These are phyloP conservation scores for Diaporthe sp. DNA, from an alignment of 2,329 filamentous ascomycete species.

Conservation along the genomic window DNA sequence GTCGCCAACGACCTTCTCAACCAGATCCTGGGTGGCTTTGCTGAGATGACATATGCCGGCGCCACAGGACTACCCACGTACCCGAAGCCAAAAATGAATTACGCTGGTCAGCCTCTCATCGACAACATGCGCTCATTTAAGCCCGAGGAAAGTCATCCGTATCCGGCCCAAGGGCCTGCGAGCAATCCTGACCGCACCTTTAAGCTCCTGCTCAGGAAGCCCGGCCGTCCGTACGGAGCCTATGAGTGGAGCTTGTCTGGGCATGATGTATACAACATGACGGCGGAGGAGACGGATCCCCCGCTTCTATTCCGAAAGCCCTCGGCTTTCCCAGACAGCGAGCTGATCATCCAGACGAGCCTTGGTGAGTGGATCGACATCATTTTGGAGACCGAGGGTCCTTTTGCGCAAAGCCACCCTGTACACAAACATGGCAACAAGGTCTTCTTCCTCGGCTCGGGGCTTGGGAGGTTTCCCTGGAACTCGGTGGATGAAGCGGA, in stretches of 20 bases:
- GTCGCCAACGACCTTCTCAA: not conserved
- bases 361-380: slow-evolving; percentile 15
- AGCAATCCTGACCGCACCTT: slow-evolving; percentile 1
- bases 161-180: not conserved
- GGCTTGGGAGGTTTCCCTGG: slow-evolving; percentile 14
- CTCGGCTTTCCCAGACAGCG: not conserved
- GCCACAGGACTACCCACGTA: not conserved
- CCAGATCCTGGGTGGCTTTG: slow-evolving; percentile 1
- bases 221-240: slow-evolving; percentile 10
- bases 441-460: not conserved
- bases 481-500: slow-evolving; percentile 1
- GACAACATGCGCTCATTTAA: not conserved
- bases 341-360: slow-evolving; percentile 9
- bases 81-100: slow-evolving; percentile 1
- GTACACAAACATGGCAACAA: slow-evolving; percentile 16
- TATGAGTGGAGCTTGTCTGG: slow-evolving; percentile 9
- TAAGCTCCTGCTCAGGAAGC: slow-evolving; percentile 8
- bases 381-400: slow-evolving; percentile 11
- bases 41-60: not conserved
- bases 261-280: slow-evolving; percentile 13
- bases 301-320: slow-evolving; percentile 11
- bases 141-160: slow-evolving; percentile 1
- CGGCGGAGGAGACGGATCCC: slow-evolving; percentile 18
- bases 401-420: slow-evolving; percentile 13
- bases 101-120: slow-evolving; percentile 2